Evolutionary conservation across 192 early-diverging fungal species (phyloP), one percentile per base, ranked within the genome.

Genomic region (Lobosporangium transversale): DNA sequence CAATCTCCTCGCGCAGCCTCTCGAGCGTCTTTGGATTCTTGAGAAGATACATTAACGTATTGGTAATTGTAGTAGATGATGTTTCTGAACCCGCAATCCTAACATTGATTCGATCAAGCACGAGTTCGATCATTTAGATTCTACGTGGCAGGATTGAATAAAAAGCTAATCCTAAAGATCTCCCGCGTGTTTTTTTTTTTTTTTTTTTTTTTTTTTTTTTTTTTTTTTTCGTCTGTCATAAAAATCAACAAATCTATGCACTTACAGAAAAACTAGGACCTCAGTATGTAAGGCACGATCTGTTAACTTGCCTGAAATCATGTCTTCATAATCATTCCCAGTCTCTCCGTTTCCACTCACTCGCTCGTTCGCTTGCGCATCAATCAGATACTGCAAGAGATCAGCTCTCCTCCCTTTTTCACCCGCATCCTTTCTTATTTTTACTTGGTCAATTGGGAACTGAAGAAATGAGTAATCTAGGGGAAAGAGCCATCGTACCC

Each of bases 1-100:
- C 57, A 2, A 81, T 17, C 52, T 81, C 80, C 18, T 70, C 55
- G 3, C 50, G 15, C 12, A 81, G 43, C 49, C 27, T 76, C 3
- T 47, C 30, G 14, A 81, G 35, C 26, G 53, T 60, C 7, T 36
- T 47, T 18, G 80, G 73, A 33, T 81, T 52, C 15, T 68, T 60
- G 35, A 68, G 42, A 15, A 81, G 36, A 23, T 50, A 62, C 51
- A 81, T 73, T 24, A 81, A 36, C 21, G 58, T 55, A 27, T 68
- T 64, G 10, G 68, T 50, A 32, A 67, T 64, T 0, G 50, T 62
- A 20, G 66, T 68, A 10, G 64, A 67, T 4, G 65, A 59, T 18
- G 80, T 73, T 21, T 73, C 80, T 9, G 68, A 67, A 31, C 80
- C 80, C 17, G 80, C 80, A 32, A 78, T 63, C 15, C 79, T 76